Base-by-base conservation (phyloP, 371 early-diverging fungal genomes). In the Rhizopus delemar region DNA sequence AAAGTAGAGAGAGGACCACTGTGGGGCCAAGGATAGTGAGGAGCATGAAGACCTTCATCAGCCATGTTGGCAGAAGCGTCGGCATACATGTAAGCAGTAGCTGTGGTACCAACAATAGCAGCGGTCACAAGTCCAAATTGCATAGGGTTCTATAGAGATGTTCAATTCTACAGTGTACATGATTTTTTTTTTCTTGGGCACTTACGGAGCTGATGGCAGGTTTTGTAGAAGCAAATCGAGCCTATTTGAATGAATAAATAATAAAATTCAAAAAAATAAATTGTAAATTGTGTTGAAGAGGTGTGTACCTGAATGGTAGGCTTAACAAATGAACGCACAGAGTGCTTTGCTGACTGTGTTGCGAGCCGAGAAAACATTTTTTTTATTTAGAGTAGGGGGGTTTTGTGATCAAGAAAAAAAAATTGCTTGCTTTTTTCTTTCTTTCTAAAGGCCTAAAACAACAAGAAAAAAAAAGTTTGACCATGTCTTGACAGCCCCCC, bases 11-110 rank as follows among this genome's bases (percentile, higher is more conserved):
- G 79, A 67, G 84, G 82, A 53, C 82, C 85, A 57, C 83, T 84
- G 75, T 94, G 95, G 41, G 91, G 86, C 93, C 94, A 98, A 38
- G 93, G 94, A 80, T 89, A 85, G 57, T 77, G 79, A 15, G 96
- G 92, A 49, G 96, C 74, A 74, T 98, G 97, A 66, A 96, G 86
- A 60, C 97, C 97, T 62, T 95, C 93, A 61, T 91, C 96, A 63
- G 90, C 88, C 86, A 88, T 79, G 66, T 84, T 82, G 71, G 89
- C 87, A 68, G 83, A 80, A 33, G 84, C 83, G 55, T 74, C 74
- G 41, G 71, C 72, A 51, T 73, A 71, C 71, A 81, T 71, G 63
- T 77, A 87, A 48, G 80, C 80, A 66, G 82, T 69, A 71, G 71
- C 83, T 43, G 80, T 72, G 31, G 78, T 75, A 62, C 81, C 84